Base-by-base conservation (phyloP, 2,329 filamentous ascomycete genomes). In the Ophiostoma pallidulum region DNA sequence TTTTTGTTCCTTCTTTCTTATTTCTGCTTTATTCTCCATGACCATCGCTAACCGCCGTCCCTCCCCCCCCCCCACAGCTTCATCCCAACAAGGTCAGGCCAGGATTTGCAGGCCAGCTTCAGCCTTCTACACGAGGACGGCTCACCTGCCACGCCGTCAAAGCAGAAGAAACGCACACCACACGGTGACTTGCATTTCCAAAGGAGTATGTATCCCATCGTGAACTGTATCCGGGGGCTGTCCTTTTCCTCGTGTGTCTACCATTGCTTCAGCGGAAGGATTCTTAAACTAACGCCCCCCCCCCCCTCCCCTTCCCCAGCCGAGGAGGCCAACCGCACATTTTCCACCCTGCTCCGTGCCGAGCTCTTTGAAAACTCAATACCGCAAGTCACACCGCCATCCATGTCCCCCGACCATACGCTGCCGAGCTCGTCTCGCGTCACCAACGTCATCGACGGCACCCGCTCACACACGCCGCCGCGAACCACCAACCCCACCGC, bases 151-250 rank as follows among this genome's bases (percentile, higher is more conserved):
- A 95, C 90, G 2, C 88, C 91, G 1, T 91, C 89, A 4, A 86
- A 82, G 62, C 78, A 84, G 50, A 88, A 87, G 67, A 90, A 86
- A 68, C 83, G 90, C 37, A 83, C 84, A 19, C 86, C 88, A 9
- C 86, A 94, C 61, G 86, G 86, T 45, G 92, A 96, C 64, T 76
- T 96, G 53, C 85, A 97, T 63, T 96, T 94, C 55, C 92, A 98
- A 63, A 90, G 82, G 65, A 92, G 89, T 91, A 71, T 60, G 82
- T 64, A n/a, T n/a, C n/a, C 24, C 24, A 28, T n/a, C 4, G 3
- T 14, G 31, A 8, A 32, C 4, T 13, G 7, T 7, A 14, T 32
- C 6, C n/a, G 31, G n/a, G 13, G 31, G n/a, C n/a, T n/a, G n/a
- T n/a, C n/a, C n/a, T n/a, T n/a, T n/a, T n/a, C n/a, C n/a, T n/a